A percentile compares a stretch with the other conserved stretches of the same genome.
Evolutionary conservation across 805 yeast species (phyloP).

Genomic region (Cyberlindnera veronae): DNA sequence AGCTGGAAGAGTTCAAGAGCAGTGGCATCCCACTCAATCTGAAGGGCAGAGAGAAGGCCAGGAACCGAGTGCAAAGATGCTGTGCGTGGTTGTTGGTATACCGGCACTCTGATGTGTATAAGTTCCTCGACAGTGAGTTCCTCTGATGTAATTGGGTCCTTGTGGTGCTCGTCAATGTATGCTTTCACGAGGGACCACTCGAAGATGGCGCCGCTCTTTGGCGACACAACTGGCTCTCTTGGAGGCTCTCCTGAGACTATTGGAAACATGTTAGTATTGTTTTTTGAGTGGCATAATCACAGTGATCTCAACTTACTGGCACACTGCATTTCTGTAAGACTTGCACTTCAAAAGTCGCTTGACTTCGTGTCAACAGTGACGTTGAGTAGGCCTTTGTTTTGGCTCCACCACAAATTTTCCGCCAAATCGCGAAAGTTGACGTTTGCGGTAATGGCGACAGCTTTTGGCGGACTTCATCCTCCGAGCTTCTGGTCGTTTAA

Average conservation of each 20-base stretch:
- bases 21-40: constrained; percentile 86
- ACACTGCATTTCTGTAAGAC: constrained; percentile 25
- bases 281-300: not conserved
- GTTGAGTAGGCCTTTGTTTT: not conserved
- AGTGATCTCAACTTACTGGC: constrained; percentile 23
- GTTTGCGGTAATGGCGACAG: not conserved
- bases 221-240: constrained; percentile 71
- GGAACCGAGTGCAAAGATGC: constrained; percentile 71
- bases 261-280: constrained; percentile 15
- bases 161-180: constrained; percentile 60
- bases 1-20: constrained; percentile 77
- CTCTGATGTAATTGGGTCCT: constrained; percentile 74
- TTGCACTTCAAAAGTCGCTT: not conserved
- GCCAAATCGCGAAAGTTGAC: not conserved
- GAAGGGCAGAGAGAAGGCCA: constrained; percentile 66
- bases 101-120: constrained; percentile 36
- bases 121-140: constrained; percentile 57
- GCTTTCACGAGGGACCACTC: constrained; percentile 58
- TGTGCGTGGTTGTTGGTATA: constrained; percentile 37
- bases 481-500: too few relatives aligned
- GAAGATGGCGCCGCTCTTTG: constrained; percentile 64
- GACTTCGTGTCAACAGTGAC: not conserved
- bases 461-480: too few relatives aligned
- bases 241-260: constrained; percentile 69
- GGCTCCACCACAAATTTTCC: not conserved